Percentiles rank a stretch among this genome's conserved stretches.
phyloP scores from a whole-genome alignment of 2,329 filamentous ascomycete genomes.

The Hymenoscyphus occultus region DNA sequence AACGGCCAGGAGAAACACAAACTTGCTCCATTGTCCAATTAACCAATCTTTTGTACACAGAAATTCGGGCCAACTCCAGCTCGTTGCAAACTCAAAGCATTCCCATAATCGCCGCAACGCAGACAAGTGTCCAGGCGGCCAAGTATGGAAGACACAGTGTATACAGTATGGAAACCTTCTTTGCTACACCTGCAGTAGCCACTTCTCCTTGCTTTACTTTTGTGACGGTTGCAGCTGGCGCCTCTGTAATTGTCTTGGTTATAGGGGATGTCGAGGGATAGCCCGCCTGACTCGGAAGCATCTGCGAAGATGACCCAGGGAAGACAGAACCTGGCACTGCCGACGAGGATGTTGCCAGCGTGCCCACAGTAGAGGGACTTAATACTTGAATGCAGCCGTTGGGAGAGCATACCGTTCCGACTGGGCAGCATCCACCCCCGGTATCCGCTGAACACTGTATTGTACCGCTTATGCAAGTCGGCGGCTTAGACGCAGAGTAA shows the following conservation, averaged over 20 bases:
- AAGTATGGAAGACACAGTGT: constrained; percentile 21
- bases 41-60: background rate
- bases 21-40: background rate
- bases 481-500: constrained; percentile 20
- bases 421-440: constrained; percentile 32
- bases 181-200: constrained; percentile 15
- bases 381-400: constrained; percentile 29
- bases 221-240: constrained; percentile 26
- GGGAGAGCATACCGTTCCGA: constrained; percentile 21
- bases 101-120: constrained; percentile 27
- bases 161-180: constrained; percentile 16
- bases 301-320: constrained; percentile 5
- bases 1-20: background rate
- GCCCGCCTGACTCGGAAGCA: background rate
- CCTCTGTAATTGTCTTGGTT: constrained; percentile 22
- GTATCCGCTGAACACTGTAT: constrained; percentile 28
- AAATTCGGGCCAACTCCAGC: background rate
- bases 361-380: constrained; percentile 14
- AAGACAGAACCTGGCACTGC: constrained; percentile 1
- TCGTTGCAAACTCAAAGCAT: constrained; percentile 19
- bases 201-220: constrained; percentile 31
- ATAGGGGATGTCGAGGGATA: constrained; percentile 16
- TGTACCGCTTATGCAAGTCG: constrained; percentile 25
- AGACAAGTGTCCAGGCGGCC: constrained; percentile 20
- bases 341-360: background rate